These are phyloP conservation scores for Nitzschia palea DNA, from an alignment of 108 stramenopile genomes.

Conservation along the genomic window DNA sequence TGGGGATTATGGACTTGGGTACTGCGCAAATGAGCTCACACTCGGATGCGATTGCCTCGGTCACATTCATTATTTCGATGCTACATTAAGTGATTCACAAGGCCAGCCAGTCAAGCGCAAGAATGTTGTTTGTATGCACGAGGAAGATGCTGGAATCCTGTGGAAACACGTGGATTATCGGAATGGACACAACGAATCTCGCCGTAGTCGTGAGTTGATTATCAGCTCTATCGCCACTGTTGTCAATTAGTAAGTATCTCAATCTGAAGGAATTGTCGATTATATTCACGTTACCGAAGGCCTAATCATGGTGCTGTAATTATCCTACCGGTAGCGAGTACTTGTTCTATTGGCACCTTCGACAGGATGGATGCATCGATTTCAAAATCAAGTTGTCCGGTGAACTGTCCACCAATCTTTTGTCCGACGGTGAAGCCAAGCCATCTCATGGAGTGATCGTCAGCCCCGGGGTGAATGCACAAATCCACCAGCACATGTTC, in stretches of 20 bases:
- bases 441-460: conserved; percentile 60
- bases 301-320: no score
- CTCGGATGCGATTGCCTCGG: conserved; percentile 81
- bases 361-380: conserved; percentile 54
- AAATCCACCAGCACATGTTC: conserved; percentile 79
- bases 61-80: conserved; percentile 80
- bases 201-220: conserved; percentile 59
- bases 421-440: conserved; percentile 39
- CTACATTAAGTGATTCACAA: conserved; percentile 38
- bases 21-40: conserved; percentile 52
- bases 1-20: conserved; percentile 59
- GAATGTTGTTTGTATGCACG: conserved; percentile 81
- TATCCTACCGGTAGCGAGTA: conserved; percentile 52
- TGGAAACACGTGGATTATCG: conserved; percentile 83
- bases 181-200: conserved; percentile 70
- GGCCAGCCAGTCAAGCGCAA: conserved; percentile 36
- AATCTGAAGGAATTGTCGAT: no score
- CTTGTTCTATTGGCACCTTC: conserved; percentile 61
- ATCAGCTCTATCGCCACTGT: conserved; percentile 69
- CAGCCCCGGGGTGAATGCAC: conserved; percentile 69
- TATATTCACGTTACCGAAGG: no score
- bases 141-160: conserved; percentile 70
- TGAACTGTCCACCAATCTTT: conserved; percentile 69
- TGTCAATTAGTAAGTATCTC: conserved; percentile 62
- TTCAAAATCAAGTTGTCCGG: conserved; percentile 57